phyloP scores from a whole-genome alignment of 495 filamentous ascomycete genomes.

The Melanomma pulvis-pyrius region DNA sequence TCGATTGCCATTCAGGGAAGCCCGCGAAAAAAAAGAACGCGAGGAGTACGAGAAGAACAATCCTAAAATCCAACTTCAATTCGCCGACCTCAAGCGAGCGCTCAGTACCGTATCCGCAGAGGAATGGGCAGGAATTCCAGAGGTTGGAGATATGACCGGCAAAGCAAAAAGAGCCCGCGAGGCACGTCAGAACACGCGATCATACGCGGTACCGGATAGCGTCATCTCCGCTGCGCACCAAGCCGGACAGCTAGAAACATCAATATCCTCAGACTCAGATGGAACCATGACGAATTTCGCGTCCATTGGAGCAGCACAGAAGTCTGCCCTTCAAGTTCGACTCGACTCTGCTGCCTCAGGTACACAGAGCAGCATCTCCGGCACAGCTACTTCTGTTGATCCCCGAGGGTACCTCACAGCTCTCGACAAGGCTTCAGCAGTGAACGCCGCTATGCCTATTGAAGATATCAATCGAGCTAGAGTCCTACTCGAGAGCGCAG shows the following conservation, averaged over 20 bases:
- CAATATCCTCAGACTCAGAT: conserved; percentile 63
- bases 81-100: conserved; percentile 91
- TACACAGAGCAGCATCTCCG: conserved; percentile 65
- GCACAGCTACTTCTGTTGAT: conserved; percentile 89
- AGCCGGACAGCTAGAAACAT: conserved; percentile 78
- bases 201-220: conserved; percentile 96
- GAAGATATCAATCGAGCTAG: conserved; percentile 96
- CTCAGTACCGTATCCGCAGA: conserved; percentile 88
- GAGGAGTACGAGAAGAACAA: conserved; percentile 96
- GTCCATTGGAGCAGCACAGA: conserved; percentile 92
- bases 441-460: conserved; percentile 77
- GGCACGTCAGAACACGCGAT: conserved; percentile 67
- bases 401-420: conserved; percentile 94
- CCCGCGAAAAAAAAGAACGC: conserved; percentile 84
- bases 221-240: conserved; percentile 86
- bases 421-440: conserved; percentile 74
- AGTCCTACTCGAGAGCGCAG: conserved; percentile 89
- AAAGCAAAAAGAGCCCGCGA: conserved; percentile 85
- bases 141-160: conserved; percentile 91
- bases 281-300: conserved; percentile 97
- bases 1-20: conserved; percentile 79
- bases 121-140: conserved; percentile 93
- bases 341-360: conserved; percentile 84
- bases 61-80: conserved; percentile 98
- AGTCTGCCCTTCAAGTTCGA: conserved; percentile 88